phyloP scores from a whole-genome alignment of 2,329 filamentous ascomycete species.

The Diaporthe aspalathi region DNA sequence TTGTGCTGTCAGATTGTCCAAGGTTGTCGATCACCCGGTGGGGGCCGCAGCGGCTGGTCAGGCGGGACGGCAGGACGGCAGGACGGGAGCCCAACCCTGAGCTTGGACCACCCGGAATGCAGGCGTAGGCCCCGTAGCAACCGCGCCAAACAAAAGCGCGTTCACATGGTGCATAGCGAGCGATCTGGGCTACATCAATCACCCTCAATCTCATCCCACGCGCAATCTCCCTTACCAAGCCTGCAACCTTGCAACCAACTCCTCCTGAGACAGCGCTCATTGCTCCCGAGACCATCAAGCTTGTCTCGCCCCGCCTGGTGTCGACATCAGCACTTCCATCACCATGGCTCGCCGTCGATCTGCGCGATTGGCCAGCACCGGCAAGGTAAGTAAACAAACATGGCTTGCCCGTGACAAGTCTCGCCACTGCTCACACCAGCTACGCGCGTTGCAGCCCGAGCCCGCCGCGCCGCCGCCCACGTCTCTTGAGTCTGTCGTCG shows the following conservation, averaged over 20 bases:
- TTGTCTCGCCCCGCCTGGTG: slow-evolving; percentile 10
- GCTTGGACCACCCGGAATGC: slow-evolving; percentile 36
- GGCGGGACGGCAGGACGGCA: too few relatives aligned
- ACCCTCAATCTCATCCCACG: slow-evolving; percentile 32
- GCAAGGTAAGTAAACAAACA: slow-evolving; percentile 39
- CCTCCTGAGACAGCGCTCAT: slow-evolving; percentile 17
- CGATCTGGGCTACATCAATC: slow-evolving; percentile 1
- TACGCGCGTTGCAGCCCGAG: slow-evolving; percentile 39
- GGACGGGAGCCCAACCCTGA: too few relatives aligned
- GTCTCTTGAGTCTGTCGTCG: slow-evolving; percentile 56
- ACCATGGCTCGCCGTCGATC: slow-evolving; percentile 40
- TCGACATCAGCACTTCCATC: slow-evolving; percentile 5
- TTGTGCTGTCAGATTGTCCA: background rate
- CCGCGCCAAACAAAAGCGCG: slow-evolving; percentile 31
- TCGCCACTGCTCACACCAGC: slow-evolving; percentile 35
- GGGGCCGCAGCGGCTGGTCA: too few relatives aligned
- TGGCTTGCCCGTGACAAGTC: background rate
- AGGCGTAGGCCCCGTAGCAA: slow-evolving; percentile 22
- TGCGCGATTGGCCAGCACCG: slow-evolving; percentile 37
- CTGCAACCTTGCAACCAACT: slow-evolving; percentile 6
- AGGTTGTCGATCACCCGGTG: too few relatives aligned
- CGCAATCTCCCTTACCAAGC: slow-evolving; percentile 25
- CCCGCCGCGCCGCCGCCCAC: slow-evolving; percentile 41
- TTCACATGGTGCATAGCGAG: background rate
- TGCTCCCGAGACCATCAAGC: slow-evolving; percentile 1